Base-by-base conservation (phyloP, 202 grass and related monocot genomes). In the Carex arenaria region DNA sequence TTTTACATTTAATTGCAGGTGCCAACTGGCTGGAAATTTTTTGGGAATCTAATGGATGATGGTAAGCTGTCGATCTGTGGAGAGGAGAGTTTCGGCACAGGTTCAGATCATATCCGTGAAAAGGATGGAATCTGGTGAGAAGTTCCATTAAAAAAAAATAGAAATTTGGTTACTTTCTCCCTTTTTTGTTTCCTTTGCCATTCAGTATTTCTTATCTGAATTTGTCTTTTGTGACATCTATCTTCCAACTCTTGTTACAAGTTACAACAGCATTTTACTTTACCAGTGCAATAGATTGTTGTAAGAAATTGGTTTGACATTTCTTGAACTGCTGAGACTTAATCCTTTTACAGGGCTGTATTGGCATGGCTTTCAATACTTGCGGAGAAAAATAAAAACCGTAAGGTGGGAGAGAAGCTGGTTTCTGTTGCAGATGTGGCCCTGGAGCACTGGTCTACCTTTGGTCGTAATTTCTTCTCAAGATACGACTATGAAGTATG, bases 21-120 rank as follows among this genome's bases (percentile, higher is more conserved):
- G 90, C 94, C 94, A 84, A 97, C 94, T 68, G 94, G 94, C 10
- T 97, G 94, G 94, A 97, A 94, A 84, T 97, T 97, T 85, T 97
- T 97, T 30, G 90, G 91, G 7, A 97, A 97, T 81, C 84, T 97
- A 74, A 97, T 97, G 94, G 94, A 97, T 85, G 90, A 87, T 59
- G 94, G 92, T 15, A 97, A 90, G n/a, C 80, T 97, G 51, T 97
- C 91, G 51, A 86, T 97, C 65, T 97, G 94, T 79, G 94, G 94
- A 69, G 94, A 97, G 82, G 94, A 97, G 85, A 97, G 94, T 86
- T 97, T 97, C 59, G 94, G 94, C 34, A 97, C 91, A 59, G 91
- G 94, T 65, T 97, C 94, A 31, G 94, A 97, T 89, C 94, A 97
- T 76, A 92, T 97, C 67, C 87, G 94, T 60, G 94, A 97, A 90